Evolutionary conservation across 2,329 filamentous ascomycete genomes (phyloP).

Genomic region (Annulohypoxylon truncatum): DNA sequence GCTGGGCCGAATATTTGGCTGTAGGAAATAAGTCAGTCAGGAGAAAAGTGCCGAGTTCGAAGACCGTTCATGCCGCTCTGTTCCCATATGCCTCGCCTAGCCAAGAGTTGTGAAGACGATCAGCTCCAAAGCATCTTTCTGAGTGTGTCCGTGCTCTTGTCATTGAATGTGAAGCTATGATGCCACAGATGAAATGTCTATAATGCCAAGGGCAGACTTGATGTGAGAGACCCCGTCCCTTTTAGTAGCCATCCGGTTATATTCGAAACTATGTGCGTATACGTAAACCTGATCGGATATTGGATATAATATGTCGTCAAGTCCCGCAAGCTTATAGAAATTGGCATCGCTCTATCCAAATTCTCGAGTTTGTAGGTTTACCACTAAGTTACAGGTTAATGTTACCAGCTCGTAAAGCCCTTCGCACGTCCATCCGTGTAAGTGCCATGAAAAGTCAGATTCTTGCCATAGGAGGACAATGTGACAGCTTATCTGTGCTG

Average conservation of each 20-base stretch:
- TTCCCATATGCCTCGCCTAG: conserved; percentile 9
- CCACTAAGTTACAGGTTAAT: background rate
- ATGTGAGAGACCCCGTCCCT: background rate
- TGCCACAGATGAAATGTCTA: background rate
- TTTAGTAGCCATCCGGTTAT: background rate
- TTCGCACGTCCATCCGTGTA: background rate
- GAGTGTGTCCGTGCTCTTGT: background rate
- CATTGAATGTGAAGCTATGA: background rate
- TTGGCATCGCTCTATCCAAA: background rate
- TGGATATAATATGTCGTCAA: background rate
- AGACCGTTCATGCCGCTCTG: conserved; percentile 12
- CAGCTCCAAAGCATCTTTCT: conserved; percentile 1
- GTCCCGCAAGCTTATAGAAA: background rate
- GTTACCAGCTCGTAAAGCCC: background rate
- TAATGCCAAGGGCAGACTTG: background rate
- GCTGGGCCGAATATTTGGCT: conserved; percentile 27
- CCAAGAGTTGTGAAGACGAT: conserved; percentile 1
- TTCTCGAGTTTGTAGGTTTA: background rate
- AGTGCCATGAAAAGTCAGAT: too few relatives aligned
- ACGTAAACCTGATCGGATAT: background rate
- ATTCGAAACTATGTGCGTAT: background rate
- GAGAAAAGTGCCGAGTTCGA: conserved; percentile 34
- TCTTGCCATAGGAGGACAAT: background rate
- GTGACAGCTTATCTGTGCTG: background rate
- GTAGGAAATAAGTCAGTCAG: conserved; percentile 40